phyloP scores from a whole-genome alignment of 2,329 filamentous ascomycete genomes.

The Periconia sp. region DNA sequence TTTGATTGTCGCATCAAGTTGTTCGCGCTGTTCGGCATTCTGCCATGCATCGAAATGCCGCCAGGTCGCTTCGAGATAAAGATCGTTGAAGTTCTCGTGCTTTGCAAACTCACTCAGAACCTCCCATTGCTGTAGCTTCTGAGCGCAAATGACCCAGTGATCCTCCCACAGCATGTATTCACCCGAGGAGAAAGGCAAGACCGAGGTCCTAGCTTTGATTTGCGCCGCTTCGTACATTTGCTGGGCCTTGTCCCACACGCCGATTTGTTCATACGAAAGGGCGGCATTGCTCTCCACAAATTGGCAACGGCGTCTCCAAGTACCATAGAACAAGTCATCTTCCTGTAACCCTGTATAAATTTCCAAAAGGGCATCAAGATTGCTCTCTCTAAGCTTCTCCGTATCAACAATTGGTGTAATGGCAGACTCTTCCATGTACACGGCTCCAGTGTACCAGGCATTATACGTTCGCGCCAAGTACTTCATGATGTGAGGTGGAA shows the following conservation, averaged over 20 bases:
- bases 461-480: slow-evolving; percentile 93
- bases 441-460: slow-evolving; percentile 93
- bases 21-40: slow-evolving; percentile 79
- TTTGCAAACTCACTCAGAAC: slow-evolving; percentile 97
- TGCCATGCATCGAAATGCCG: slow-evolving; percentile 95
- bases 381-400: slow-evolving; percentile 83
- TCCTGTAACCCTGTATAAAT: slow-evolving; percentile 89
- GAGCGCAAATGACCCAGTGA: slow-evolving; percentile 95
- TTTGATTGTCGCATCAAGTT: slow-evolving; percentile 91
- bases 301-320: slow-evolving; percentile 91
- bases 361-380: slow-evolving; percentile 92
- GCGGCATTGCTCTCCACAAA: slow-evolving; percentile 98
- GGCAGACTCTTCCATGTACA: slow-evolving; percentile 86
- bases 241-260: slow-evolving; percentile 99
- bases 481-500: slow-evolving; percentile 95
- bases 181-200: slow-evolving; percentile 92
- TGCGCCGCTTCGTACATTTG: slow-evolving; percentile 95
- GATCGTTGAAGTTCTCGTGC: slow-evolving; percentile 97
- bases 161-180: slow-evolving; percentile 99
- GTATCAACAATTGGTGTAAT: slow-evolving; percentile 85
- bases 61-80: slow-evolving; percentile 94
- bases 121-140: slow-evolving; percentile 99
- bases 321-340: slow-evolving; percentile 96
- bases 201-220: slow-evolving; percentile 92
- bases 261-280: slow-evolving; percentile 96